A percentile compares a stretch with the other conserved stretches of the same genome.
phyloP scores from a whole-genome alignment of 2,329 filamentous ascomycete genomes.

The Leptosphaerulina australis region DNA sequence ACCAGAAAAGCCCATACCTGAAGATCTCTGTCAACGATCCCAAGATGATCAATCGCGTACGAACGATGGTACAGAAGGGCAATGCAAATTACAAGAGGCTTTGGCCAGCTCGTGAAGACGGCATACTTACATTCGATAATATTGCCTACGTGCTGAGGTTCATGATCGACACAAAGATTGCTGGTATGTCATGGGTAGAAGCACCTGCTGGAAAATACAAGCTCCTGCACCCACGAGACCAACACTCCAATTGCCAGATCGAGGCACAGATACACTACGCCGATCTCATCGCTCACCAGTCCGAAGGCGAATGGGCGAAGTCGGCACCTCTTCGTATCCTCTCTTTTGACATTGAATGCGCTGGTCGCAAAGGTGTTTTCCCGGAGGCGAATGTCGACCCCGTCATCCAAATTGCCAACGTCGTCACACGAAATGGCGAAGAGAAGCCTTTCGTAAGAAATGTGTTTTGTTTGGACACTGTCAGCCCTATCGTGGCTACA shows the following conservation, averaged over 20 bases:
- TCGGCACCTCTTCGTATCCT: constrained; percentile 92
- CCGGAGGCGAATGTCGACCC: constrained; percentile 90
- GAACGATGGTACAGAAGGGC: constrained; percentile 74
- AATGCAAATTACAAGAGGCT: constrained; percentile 87
- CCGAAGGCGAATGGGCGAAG: constrained; percentile 95
- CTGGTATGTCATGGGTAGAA: constrained; percentile 98
- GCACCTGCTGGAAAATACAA: constrained; percentile 75
- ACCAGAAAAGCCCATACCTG: constrained; percentile 86
- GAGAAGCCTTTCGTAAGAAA: constrained; percentile 95
- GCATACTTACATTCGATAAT: constrained; percentile 90
- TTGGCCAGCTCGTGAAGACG: constrained; percentile 69
- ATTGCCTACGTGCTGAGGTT: constrained; percentile 95
- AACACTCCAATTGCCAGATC: constrained; percentile 94
- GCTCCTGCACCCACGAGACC: constrained; percentile 67
- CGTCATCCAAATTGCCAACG: constrained; percentile 97
- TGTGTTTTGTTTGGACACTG: constrained; percentile 92
- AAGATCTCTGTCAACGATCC: constrained; percentile 93
- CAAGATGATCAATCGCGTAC: constrained; percentile 78
- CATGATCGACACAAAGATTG: constrained; percentile 96
- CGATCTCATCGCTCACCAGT: constrained; percentile 83
- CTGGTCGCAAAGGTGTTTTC: constrained; percentile 95
- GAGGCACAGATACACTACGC: constrained; percentile 84
- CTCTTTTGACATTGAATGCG: constrained; percentile 98
- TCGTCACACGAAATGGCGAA: constrained; percentile 93
- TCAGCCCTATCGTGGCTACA: constrained; percentile 92